Percentiles rank a stretch among this genome's conserved stretches.
Conservation (phyloP, 441 rosid genomes). For the Jatropha podagrica region DNA sequence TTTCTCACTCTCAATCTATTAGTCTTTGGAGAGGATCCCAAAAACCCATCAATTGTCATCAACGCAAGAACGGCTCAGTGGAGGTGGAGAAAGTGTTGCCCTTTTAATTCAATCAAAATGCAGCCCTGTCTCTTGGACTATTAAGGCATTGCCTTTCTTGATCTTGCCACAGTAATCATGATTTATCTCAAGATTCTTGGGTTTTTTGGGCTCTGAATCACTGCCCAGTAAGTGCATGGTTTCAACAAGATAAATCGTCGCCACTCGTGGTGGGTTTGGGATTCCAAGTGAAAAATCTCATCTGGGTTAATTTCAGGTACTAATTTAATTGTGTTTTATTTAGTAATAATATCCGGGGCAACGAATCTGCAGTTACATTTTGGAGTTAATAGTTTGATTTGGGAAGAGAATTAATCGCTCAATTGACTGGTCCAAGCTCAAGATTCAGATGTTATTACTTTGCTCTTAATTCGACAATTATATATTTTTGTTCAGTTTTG, state of each 20-base stretch:
- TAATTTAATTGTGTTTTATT: not conserved
- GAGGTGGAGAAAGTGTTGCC: not conserved
- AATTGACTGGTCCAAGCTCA: conserved; percentile 13
- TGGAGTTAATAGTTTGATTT: not conserved
- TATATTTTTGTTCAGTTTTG: not conserved
- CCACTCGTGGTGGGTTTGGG: conserved; percentile 5
- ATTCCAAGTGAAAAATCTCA: not conserved
- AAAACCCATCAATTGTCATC: conserved; percentile 9
- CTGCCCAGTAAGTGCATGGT: conserved; percentile 10
- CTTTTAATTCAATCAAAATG: conserved; percentile 21
- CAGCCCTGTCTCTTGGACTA: conserved; percentile 11
- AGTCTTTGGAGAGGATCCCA: not conserved
- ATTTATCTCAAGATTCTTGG: conserved; percentile 28
- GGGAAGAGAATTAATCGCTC: conserved; percentile 4
- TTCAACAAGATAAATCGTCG: conserved; percentile 1
- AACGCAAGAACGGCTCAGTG: not conserved
- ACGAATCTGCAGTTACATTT: conserved; percentile 12
- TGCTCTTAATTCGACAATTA: conserved; percentile 10
- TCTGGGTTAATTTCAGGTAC: conserved; percentile 22
- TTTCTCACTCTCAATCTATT: not conserved
- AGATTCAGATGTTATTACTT: conserved; percentile 8
- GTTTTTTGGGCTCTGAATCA: conserved; percentile 10
- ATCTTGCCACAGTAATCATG: conserved; percentile 17
- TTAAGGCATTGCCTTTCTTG: conserved; percentile 1
- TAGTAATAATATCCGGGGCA: not conserved